A percentile compares a stretch with the other conserved stretches of the same genome.
Conservation (phyloP, 2,329 filamentous ascomycete species). For the Trichoderma arundinaceum region DNA sequence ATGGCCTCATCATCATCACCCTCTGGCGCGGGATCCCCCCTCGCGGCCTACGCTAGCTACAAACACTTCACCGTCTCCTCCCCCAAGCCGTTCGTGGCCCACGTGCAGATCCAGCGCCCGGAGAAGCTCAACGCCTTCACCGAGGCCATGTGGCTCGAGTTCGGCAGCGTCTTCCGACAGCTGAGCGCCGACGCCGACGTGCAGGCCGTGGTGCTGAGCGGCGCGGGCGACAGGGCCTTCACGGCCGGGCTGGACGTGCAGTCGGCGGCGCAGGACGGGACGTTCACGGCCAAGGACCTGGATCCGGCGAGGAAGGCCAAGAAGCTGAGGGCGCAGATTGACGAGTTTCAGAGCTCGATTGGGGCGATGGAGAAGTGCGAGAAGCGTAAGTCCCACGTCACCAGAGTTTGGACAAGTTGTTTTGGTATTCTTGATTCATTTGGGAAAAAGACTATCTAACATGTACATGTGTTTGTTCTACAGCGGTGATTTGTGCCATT, state of each 20-base stretch:
- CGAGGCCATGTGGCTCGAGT: slow-evolving; percentile 84
- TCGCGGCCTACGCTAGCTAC: slow-evolving; percentile 54
- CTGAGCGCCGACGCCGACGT: slow-evolving; percentile 75
- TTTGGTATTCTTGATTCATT: not conserved
- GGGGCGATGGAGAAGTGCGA: slow-evolving; percentile 81
- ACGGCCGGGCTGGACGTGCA: slow-evolving; percentile 84
- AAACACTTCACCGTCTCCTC: slow-evolving; percentile 76
- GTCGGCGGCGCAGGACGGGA: slow-evolving; percentile 62
- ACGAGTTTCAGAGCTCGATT: slow-evolving; percentile 81
- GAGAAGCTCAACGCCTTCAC: slow-evolving; percentile 88
- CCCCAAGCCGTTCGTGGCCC: slow-evolving; percentile 75
- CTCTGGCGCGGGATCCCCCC: slow-evolving; percentile 32
- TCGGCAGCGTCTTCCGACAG: slow-evolving; percentile 71
- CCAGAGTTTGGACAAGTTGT: not conserved
- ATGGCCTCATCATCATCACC: slow-evolving; percentile 28
- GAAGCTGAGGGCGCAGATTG: slow-evolving; percentile 68
- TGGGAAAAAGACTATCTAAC: not conserved
- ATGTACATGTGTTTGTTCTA: not conserved
- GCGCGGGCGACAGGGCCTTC: slow-evolving; percentile 82
- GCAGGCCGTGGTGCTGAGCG: slow-evolving; percentile 78
- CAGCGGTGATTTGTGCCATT: slow-evolving; percentile 80
- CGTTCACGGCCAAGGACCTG: slow-evolving; percentile 45
- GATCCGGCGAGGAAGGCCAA: slow-evolving; percentile 71
- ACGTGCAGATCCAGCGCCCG: slow-evolving; percentile 89
- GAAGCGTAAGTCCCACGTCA: slow-evolving; percentile 65